phyloP scores from a whole-genome alignment of 495 filamentous ascomycete species.

The Massariosphaeria phaeospora region DNA sequence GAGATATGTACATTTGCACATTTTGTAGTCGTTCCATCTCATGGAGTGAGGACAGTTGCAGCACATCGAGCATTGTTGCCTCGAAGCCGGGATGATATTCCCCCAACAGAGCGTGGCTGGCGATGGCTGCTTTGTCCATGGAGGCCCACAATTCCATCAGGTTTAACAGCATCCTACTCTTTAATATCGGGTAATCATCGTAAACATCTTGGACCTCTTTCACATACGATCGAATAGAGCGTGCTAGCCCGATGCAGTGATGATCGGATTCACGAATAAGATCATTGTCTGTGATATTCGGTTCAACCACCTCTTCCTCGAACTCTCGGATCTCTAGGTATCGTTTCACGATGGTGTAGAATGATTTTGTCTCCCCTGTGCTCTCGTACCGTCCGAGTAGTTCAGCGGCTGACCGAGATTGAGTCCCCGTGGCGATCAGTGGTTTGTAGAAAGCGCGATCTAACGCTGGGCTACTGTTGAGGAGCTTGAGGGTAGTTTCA shows the following conservation, averaged over 20 bases:
- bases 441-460: conserved; percentile 24
- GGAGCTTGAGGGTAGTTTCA: conserved; percentile 48
- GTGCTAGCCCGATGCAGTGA: conserved; percentile 40
- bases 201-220: conserved; percentile 40
- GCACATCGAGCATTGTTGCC: conserved; percentile 47
- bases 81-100: conserved; percentile 42
- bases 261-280: not conserved
- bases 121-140: conserved; percentile 40
- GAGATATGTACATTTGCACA: conserved; percentile 48
- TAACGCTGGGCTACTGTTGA: conserved; percentile 46
- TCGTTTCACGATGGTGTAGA: not conserved
- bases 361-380: not conserved
- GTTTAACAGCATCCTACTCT: conserved; percentile 44
- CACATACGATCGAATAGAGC: conserved; percentile 42
- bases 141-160: conserved; percentile 45
- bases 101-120: conserved; percentile 38
- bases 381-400: not conserved
- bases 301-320: not conserved
- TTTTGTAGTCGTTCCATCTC: conserved; percentile 48
- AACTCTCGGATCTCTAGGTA: not conserved
- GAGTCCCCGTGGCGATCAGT: not conserved
- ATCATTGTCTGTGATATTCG: not conserved
- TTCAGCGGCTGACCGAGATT: not conserved
- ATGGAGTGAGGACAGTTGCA: conserved; percentile 43
- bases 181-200: conserved; percentile 44